These are phyloP conservation scores for Nannizzia gypsea DNA, from an alignment of 2,329 filamentous ascomycete genomes.

Conservation along the genomic window DNA sequence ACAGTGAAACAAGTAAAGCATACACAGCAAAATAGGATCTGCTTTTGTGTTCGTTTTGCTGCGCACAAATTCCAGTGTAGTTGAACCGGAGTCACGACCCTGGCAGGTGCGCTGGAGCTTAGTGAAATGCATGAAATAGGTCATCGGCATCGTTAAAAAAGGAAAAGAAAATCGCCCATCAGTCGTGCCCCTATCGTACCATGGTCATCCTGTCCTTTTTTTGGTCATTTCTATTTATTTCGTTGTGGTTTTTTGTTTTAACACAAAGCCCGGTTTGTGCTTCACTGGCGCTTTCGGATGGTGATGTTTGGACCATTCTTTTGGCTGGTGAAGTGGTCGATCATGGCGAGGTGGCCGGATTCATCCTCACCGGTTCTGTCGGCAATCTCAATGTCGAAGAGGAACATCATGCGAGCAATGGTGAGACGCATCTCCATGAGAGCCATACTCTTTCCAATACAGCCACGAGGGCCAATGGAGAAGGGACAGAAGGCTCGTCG, in stretches of 20 bases:
- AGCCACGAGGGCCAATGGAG: slow-evolving; percentile 33
- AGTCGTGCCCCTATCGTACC: not conserved
- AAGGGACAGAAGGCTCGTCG: slow-evolving; percentile 21
- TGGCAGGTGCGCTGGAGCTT: not conserved
- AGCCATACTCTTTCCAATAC: slow-evolving; percentile 35
- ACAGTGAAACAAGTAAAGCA: not conserved
- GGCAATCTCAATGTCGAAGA: slow-evolving; percentile 27
- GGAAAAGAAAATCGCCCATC: not conserved
- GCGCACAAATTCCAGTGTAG: not conserved
- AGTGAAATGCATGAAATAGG: not conserved
- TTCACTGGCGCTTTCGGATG: slow-evolving; percentile 12
- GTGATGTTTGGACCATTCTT: slow-evolving; percentile 14
- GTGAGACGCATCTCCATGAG: slow-evolving; percentile 34
- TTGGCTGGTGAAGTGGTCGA: slow-evolving; percentile 15
- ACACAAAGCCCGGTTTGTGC: not conserved
- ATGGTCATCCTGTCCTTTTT: not conserved
- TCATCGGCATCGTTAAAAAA: not conserved
- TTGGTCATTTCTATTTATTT: not conserved
- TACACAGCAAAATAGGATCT: not conserved
- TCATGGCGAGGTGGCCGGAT: slow-evolving; percentile 12
- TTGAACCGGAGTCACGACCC: not conserved
- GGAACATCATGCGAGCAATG: slow-evolving; percentile 30
- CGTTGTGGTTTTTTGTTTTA: not conserved
- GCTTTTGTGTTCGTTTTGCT: not conserved
- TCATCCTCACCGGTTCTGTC: slow-evolving; percentile 12